Evolutionary conservation across 2,329 filamentous ascomycete genomes (phyloP).

Genomic region (Fusarium mangiferae): DNA sequence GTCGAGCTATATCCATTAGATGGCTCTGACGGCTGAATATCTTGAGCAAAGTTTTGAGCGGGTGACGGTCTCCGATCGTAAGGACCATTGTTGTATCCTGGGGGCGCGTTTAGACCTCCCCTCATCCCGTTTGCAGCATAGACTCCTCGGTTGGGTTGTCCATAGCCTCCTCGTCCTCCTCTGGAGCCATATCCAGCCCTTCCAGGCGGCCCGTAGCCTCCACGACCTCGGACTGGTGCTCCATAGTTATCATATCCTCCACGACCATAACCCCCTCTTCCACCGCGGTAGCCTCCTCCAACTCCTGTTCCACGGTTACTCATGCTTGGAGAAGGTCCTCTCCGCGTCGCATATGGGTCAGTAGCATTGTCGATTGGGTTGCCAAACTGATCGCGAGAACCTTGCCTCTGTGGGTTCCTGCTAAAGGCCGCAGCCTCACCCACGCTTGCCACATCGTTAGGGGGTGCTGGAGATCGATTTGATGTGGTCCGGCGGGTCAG

Average conservation of each 20-base stretch:
- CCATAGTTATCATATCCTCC: conserved; percentile 62
- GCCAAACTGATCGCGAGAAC: conserved; percentile 71
- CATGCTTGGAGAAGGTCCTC: conserved; percentile 59
- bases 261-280: conserved; percentile 60
- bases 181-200: conserved; percentile 57
- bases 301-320: conserved; percentile 65
- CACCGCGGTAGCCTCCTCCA: conserved; percentile 57
- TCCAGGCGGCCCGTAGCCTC: conserved; percentile 56
- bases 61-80: conserved; percentile 54
- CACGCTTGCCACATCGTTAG: conserved; percentile 52
- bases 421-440: conserved; percentile 48
- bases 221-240: conserved; percentile 52
- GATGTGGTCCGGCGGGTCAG: conserved; percentile 73
- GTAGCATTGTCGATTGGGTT: conserved; percentile 61
- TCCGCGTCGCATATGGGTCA: conserved; percentile 59
- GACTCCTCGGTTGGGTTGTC: conserved; percentile 46
- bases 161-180: conserved; percentile 49
- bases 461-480: conserved; percentile 63
- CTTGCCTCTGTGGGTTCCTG: conserved; percentile 52
- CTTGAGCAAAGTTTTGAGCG: conserved; percentile 53
- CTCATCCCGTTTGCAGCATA: conserved; percentile 45
- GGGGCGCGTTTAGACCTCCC: conserved; percentile 53
- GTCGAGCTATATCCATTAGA: conserved; percentile 44
- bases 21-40: conserved; percentile 51
- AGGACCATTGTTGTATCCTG: conserved; percentile 54